Percentiles rank a stretch among this genome's conserved stretches.
Evolutionary conservation across 164 flowering plant genomes (phyloP).

Genomic region (Liriodendron chinense): DNA sequence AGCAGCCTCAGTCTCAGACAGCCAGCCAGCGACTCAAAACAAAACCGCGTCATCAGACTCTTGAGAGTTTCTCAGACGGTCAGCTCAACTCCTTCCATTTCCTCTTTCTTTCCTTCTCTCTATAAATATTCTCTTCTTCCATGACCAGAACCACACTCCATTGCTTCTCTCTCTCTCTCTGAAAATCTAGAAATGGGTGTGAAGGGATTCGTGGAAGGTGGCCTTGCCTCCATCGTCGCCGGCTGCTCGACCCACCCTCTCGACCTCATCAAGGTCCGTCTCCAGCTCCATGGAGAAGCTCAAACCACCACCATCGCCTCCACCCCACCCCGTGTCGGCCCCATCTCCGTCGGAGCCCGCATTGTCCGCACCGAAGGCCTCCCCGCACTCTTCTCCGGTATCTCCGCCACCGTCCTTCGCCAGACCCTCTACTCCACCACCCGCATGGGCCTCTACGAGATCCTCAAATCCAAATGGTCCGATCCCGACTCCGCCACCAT

Average conservation of each 20-base stretch:
- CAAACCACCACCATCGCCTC: slow-evolving; percentile 7
- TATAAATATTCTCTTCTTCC: too few species aligned
- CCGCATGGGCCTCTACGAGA: slow-evolving; percentile 86
- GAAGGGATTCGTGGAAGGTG: slow-evolving; percentile 71
- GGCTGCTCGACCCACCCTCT: slow-evolving; percentile 77
- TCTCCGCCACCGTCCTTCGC: slow-evolving; percentile 87
- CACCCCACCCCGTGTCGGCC: slow-evolving; percentile 44
- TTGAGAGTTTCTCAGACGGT: too few species aligned
- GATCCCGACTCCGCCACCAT: slow-evolving; percentile 53
- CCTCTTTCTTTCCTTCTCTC: too few species aligned
- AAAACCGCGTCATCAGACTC: too few species aligned
- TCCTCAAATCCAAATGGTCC: slow-evolving; percentile 66
- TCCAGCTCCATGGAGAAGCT: slow-evolving; percentile 73
- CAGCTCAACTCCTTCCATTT: too few species aligned
- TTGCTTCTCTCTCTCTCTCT: neutral
- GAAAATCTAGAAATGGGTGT: slow-evolving; percentile 48
- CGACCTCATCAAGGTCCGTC: slow-evolving; percentile 71
- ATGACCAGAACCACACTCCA: too few species aligned
- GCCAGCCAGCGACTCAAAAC: too few species aligned
- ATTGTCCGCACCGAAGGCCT: slow-evolving; percentile 64
- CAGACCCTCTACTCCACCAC: slow-evolving; percentile 88
- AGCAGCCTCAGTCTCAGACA: too few species aligned
- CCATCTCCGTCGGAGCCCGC: slow-evolving; percentile 45
- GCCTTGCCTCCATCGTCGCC: slow-evolving; percentile 64
- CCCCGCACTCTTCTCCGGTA: slow-evolving; percentile 70